Evolutionary conservation across 1,284 basidiomycete species (phyloP).

Genomic region (Tylopilus microsporus): DNA sequence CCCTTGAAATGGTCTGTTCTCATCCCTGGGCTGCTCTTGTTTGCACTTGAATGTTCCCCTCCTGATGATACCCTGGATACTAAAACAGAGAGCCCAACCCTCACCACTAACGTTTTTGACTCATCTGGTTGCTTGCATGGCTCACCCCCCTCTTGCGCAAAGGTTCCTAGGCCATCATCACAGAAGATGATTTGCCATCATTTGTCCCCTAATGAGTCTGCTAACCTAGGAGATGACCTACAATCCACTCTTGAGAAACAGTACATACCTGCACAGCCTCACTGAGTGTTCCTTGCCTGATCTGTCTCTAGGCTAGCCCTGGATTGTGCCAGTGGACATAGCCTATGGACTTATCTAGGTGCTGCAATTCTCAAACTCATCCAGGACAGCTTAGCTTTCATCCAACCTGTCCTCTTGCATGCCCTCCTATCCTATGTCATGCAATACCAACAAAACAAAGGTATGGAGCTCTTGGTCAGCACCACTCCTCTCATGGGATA

Average conservation of each 20-base stretch:
- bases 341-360: no score
- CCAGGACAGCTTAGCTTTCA: no score
- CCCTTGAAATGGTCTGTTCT: slow-evolving; percentile 49
- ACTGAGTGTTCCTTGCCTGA: slow-evolving; percentile 3
- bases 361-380: no score
- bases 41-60: slow-evolving; percentile 67
- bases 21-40: slow-evolving; percentile 52
- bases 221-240: slow-evolving; percentile 65
- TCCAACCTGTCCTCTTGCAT: no score
- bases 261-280: slow-evolving; percentile 31
- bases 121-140: slow-evolving; percentile 71
- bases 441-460: no score
- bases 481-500: no score
- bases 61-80: slow-evolving; percentile 56
- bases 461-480: no score
- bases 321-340: slow-evolving; percentile 37
- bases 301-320: slow-evolving; percentile 7
- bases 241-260: slow-evolving; percentile 56
- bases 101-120: slow-evolving; percentile 82
- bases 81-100: slow-evolving; percentile 63
- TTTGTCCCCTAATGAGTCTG: slow-evolving; percentile 70
- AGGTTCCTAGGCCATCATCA: slow-evolving; percentile 59
- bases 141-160: slow-evolving; percentile 75
- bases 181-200: slow-evolving; percentile 72
- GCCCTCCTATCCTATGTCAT: no score